Evolutionary conservation across 805 yeast genomes (phyloP).

Genomic region (Candida ovalis): DNA sequence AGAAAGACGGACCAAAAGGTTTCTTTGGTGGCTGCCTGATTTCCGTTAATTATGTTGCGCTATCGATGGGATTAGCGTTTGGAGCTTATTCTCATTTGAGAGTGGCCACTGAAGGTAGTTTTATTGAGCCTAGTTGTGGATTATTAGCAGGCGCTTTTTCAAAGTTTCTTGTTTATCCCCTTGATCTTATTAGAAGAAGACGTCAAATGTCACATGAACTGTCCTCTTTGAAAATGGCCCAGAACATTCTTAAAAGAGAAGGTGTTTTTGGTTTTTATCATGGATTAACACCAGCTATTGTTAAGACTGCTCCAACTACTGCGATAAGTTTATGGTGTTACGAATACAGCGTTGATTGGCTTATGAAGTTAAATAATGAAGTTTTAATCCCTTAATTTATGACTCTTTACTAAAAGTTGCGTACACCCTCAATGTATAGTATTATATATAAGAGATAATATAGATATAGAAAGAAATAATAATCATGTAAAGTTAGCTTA

Average conservation of each 20-base stretch:
- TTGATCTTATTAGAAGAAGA: constrained; percentile 78
- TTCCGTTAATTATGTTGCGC: constrained; percentile 58
- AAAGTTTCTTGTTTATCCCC: constrained; percentile 75
- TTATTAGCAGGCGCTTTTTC: constrained; percentile 72
- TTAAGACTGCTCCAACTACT: constrained; percentile 77
- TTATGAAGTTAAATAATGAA: constrained; percentile 11
- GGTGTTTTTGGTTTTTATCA: constrained; percentile 70
- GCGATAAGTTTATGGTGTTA: constrained; percentile 35
- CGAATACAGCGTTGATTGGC: constrained; percentile 26
- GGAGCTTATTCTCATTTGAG: constrained; percentile 57
- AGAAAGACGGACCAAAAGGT: constrained; percentile 38
- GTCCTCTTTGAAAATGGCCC: constrained; percentile 25
- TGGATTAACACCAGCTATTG: constrained; percentile 66
- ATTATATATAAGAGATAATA: neutral
- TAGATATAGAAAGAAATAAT: neutral
- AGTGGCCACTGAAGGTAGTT: constrained; percentile 32
- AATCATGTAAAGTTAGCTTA: neutral
- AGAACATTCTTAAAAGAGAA: constrained; percentile 45
- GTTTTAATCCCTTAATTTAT: neutral
- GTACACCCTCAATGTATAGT: neutral
- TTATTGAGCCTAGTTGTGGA: constrained; percentile 58
- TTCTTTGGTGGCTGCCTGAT: constrained; percentile 49
- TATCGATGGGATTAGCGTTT: constrained; percentile 73
- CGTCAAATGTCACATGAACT: constrained; percentile 50
- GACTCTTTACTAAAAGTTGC: neutral